Evolutionary conservation across 179 eudicot genomes (phyloP), one percentile per base, ranked within the genome.

Genomic region (Gypsophila paniculata): DNA sequence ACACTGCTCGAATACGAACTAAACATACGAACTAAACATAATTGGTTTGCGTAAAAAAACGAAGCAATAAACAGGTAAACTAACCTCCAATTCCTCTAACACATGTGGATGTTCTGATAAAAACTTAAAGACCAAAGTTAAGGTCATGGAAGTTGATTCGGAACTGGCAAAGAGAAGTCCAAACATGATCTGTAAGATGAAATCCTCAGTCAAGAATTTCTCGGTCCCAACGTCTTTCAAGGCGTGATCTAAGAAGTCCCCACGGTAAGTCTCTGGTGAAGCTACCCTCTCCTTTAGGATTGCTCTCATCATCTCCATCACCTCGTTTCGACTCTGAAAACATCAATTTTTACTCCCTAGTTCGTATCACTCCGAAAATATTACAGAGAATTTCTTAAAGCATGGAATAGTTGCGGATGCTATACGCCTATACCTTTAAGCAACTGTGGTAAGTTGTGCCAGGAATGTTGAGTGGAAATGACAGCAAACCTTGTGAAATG

Each of bases 91-190:
- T 80, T 90, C 90, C 54, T 86, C 80, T 38, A 90, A 42, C 1
- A 83, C 85, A 9, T n/a, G 61, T 62, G 93, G 91, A 68, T 90
- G 82, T 54, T 90, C 93, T 11, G 83, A 75, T 42, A 90, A 76
- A 61, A 90, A 84, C 71, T 88, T 89, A 59, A 90, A 72, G 68
- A 88, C 83, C 26, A 88, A 76, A n/a, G 85, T 71, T 14, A 88
- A 39, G 5, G 87, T 76, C 32, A 82, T 76, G 23, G 93, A 85
- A 38, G 85, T 84, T 15, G 93, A 81, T 60, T 86, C 96, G 13
- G 81, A 85, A 59, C 83, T 85, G 11, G 86, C 93, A 74, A 88
- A 87, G 71, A 88, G 81, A 65, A 84, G 80, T 3, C 85, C 87
- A 25, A 88, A 90, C 86, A 88, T 83, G 21, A 85, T 72, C 59